A percentile compares a stretch with the other conserved stretches of the same genome.
These are phyloP conservation scores for Fragaria ananassa DNA, from an alignment of 306 rosid species.

Conservation along the genomic window DNA sequence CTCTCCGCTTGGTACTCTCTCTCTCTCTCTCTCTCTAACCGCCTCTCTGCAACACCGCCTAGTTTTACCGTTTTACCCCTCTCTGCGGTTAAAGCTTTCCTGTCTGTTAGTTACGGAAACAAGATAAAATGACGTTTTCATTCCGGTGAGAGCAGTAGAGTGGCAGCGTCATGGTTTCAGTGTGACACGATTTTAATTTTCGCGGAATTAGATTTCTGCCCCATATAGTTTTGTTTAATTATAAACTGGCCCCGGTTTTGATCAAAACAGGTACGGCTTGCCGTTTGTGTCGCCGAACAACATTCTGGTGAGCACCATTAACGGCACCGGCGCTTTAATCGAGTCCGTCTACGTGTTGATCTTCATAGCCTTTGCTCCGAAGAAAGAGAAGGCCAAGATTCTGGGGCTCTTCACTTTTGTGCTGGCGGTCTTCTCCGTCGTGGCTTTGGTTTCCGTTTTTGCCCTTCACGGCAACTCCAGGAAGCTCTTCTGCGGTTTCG, in stretches of 20 bases:
- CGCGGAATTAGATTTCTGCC: not conserved
- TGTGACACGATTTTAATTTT: not conserved
- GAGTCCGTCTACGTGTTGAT: constrained; percentile 62
- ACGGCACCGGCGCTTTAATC: constrained; percentile 69
- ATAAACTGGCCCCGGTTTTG: not conserved
- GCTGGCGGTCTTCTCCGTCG: constrained; percentile 42
- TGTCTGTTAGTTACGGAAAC: not conserved
- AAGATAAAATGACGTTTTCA: not conserved
- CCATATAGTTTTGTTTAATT: not conserved
- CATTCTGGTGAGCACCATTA: constrained; percentile 66
- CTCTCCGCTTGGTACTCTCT: constrained; percentile 74
- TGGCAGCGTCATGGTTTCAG: not conserved
- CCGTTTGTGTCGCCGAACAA: constrained; percentile 88
- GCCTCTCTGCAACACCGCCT: not conserved
- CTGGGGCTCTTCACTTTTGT: constrained; percentile 43
- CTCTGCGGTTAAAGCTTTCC: not conserved
- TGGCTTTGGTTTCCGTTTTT: constrained; percentile 68
- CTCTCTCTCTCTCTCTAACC: not conserved
- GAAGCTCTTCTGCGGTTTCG: constrained; percentile 73
- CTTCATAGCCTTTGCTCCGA: constrained; percentile 52
- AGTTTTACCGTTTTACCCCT: not conserved
- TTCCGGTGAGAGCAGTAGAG: not conserved
- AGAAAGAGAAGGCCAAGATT: constrained; percentile 57
- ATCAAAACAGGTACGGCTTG: constrained; percentile 66
- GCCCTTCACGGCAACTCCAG: constrained; percentile 52